Evolutionary conservation across 345 rosid genomes (phyloP).

Genomic region (Ceriops zippeliana): DNA sequence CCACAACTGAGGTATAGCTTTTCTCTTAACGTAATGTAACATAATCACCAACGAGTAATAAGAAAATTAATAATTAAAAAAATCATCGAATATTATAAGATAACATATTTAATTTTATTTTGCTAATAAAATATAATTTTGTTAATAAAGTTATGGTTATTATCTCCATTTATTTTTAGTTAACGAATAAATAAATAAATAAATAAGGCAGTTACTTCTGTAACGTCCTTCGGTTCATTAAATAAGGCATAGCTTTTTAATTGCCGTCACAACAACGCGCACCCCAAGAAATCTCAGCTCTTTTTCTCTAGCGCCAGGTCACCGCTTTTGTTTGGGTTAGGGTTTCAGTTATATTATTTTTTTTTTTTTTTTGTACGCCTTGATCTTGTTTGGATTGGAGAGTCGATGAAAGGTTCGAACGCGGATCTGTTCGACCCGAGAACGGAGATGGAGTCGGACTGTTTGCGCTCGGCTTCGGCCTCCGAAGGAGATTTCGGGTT

Average conservation of each 20-base stretch:
- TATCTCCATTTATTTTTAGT: no score
- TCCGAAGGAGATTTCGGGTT: slow-evolving; percentile 90
- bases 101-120: no score
- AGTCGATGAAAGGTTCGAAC: slow-evolving; percentile 19
- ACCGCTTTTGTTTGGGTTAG: neutral
- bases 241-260: neutral
- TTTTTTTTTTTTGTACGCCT: neutral
- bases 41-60: no score
- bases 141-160: no score
- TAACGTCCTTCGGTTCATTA: no score
- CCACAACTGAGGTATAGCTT: no score
- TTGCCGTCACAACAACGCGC: neutral
- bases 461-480: slow-evolving; percentile 38
- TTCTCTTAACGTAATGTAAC: no score
- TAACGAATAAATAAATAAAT: no score
- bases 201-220: no score
- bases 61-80: no score
- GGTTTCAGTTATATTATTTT: neutral
- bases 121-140: no score
- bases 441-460: slow-evolving; percentile 69
- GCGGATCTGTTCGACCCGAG: slow-evolving; percentile 89
- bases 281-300: neutral
- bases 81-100: no score
- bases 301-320: neutral
- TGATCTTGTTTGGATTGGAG: neutral